Percentiles rank a stretch among this genome's conserved stretches.
These are phyloP conservation scores for Orbilia oligospora DNA, from an alignment of 2,329 filamentous ascomycete species.

Conservation along the genomic window DNA sequence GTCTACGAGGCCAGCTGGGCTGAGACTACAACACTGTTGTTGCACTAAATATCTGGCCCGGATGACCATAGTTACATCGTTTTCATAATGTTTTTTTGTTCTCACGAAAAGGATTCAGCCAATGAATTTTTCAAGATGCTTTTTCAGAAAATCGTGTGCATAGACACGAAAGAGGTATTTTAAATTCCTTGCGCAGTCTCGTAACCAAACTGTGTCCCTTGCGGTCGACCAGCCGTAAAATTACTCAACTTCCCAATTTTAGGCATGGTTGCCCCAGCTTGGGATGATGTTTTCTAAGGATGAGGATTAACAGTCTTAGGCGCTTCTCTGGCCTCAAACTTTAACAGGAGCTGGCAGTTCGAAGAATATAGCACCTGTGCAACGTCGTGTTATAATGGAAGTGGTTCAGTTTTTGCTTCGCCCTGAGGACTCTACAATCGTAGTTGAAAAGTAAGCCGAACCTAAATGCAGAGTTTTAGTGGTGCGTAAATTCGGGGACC, in stretches of 20 bases:
- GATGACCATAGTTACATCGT: neutral
- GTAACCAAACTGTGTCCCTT: neutral
- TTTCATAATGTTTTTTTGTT: conserved; percentile 44
- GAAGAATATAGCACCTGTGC: conserved; percentile 18
- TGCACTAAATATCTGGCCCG: too few species aligned
- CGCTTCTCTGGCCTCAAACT: conserved; percentile 37
- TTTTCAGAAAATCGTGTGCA: conserved; percentile 43
- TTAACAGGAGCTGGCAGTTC: neutral
- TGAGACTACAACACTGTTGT: neutral
- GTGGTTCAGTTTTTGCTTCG: conserved; percentile 31
- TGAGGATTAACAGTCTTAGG: conserved; percentile 20
- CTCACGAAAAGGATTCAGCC: conserved; percentile 23
- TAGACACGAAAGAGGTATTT: conserved; percentile 37
- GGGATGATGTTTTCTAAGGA: neutral
- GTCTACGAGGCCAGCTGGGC: too few species aligned
- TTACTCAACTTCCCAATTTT: too few species aligned
- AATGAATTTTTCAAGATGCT: conserved; percentile 49
- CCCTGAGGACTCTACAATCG: conserved; percentile 31
- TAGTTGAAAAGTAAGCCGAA: conserved; percentile 29
- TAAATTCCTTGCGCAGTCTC: neutral
- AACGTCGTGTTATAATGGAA: conserved; percentile 28
- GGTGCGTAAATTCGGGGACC: neutral
- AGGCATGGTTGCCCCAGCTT: neutral
- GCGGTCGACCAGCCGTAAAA: too few species aligned
- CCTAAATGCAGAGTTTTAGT: neutral